Percentiles rank a stretch among this genome's conserved stretches.
These are phyloP conservation scores for Tripterygium wilfordii DNA, from an alignment of 177 flowering plant species.

Conservation along the genomic window DNA sequence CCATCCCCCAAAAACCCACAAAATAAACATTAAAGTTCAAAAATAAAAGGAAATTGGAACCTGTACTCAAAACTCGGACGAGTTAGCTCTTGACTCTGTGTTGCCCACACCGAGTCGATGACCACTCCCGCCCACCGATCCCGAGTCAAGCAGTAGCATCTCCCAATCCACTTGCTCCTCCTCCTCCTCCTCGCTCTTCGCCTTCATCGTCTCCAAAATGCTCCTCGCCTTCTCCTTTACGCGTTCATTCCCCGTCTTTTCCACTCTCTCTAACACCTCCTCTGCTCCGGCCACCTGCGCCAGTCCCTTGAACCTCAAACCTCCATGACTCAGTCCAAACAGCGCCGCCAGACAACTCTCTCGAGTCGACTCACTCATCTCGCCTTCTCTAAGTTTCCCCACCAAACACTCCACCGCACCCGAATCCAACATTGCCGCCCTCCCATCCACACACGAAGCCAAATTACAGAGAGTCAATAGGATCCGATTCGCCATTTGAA, in stretches of 20 bases:
- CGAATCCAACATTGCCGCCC: conserved; percentile 50
- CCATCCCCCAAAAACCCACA: neutral
- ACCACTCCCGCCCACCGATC: conserved; percentile 16
- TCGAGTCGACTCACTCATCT: conserved; percentile 32
- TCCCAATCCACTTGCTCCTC: conserved; percentile 54
- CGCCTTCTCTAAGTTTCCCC: conserved; percentile 25
- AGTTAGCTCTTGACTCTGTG: conserved; percentile 15
- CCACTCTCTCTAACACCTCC: conserved; percentile 38
- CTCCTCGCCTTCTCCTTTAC: conserved; percentile 35
- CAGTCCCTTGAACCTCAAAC: conserved; percentile 54
- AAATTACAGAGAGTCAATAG: conserved; percentile 41
- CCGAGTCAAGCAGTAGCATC: conserved; percentile 33
- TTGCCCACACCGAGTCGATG: conserved; percentile 9
- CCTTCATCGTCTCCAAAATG: conserved; percentile 43
- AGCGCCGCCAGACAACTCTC: conserved; percentile 46
- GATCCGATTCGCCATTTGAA: conserved; percentile 30
- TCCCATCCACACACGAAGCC: conserved; percentile 42
- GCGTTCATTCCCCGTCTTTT: conserved; percentile 23
- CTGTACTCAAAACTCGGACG: conserved; percentile 29
- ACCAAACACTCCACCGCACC: conserved; percentile 52
- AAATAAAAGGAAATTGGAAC: conserved; percentile 1
- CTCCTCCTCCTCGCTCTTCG: conserved; percentile 23
- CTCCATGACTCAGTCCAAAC: conserved; percentile 45
- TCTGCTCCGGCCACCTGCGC: conserved; percentile 46
- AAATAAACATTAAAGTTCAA: neutral